phyloP scores from a whole-genome alignment of 768 basidiomycete genomes.

The Steccherinum ochraceum region DNA sequence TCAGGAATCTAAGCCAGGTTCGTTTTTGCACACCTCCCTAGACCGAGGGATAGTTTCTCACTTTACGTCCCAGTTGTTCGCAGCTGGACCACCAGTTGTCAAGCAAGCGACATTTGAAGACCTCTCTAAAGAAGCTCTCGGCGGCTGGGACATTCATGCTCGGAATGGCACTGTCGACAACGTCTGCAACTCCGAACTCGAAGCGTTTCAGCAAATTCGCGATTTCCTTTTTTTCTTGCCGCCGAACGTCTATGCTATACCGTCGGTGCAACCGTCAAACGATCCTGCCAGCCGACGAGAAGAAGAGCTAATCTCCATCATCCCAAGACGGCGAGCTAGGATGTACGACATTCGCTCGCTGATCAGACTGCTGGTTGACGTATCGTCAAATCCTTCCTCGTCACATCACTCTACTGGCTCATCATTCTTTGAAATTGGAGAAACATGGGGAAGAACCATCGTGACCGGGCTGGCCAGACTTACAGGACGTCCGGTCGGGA shows the following conservation, averaged over 20 bases:
- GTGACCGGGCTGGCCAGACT: constrained; percentile 11
- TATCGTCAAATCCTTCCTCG: background rate
- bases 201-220: constrained; percentile 11
- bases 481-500: constrained; percentile 7
- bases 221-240: constrained; percentile 13
- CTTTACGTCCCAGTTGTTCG: constrained; percentile 6
- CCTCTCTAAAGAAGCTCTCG: constrained; percentile 12
- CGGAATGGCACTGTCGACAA: constrained; percentile 15
- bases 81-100: constrained; percentile 14
- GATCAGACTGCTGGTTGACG: constrained; percentile 8
- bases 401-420: background rate
- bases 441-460: constrained; percentile 9
- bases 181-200: constrained; percentile 8
- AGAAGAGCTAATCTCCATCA: constrained; percentile 12
- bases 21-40: background rate
- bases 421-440: constrained; percentile 15
- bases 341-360: constrained; percentile 11
- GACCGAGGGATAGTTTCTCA: too few species aligned
- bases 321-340: constrained; percentile 10
- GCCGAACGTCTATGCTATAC: constrained; percentile 6
- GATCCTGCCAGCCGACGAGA: constrained; percentile 7
- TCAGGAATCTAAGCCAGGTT: constrained; percentile 11
- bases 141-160: constrained; percentile 13
- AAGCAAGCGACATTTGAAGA: constrained; percentile 15
- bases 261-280: background rate